phyloP scores from a whole-genome alignment of 2,329 filamentous ascomycete genomes.

The Clonostachys sp. region DNA sequence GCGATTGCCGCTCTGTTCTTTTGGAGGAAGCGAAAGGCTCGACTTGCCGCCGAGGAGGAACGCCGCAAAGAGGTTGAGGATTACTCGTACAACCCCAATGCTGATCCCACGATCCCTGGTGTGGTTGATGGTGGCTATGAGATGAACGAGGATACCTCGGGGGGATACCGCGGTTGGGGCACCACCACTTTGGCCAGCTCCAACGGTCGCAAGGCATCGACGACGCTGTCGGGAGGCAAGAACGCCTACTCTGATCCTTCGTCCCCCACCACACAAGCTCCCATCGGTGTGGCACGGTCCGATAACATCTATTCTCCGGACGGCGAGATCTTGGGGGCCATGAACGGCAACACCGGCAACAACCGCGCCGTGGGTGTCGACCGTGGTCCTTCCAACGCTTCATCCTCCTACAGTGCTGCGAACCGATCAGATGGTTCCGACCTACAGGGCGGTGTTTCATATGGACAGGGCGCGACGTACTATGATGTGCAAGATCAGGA shows the following conservation, averaged over 20 bases:
- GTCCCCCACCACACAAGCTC: slow-evolving; percentile 64
- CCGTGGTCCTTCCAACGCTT: slow-evolving; percentile 90
- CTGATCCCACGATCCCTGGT: slow-evolving; percentile 71
- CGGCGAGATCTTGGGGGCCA: slow-evolving; percentile 76
- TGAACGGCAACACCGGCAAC: slow-evolving; percentile 67
- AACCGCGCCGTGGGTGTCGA: slow-evolving; percentile 67
- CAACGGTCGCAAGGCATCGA: slow-evolving; percentile 79
- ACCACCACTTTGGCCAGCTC: slow-evolving; percentile 65
- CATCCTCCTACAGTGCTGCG: slow-evolving; percentile 86
- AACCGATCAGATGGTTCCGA: slow-evolving; percentile 69
- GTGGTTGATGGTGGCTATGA: slow-evolving; percentile 51
- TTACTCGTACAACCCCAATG: slow-evolving; percentile 96
- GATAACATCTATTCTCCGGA: slow-evolving; percentile 63
- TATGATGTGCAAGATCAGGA: slow-evolving; percentile 55
- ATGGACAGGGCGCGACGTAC: slow-evolving; percentile 42
- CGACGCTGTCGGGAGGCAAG: slow-evolving; percentile 76
- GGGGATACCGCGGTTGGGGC: slow-evolving; percentile 94
- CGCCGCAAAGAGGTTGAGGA: slow-evolving; percentile 95
- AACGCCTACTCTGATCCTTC: slow-evolving; percentile 69
- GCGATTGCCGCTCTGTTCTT: slow-evolving; percentile 73
- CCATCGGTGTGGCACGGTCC: slow-evolving; percentile 64
- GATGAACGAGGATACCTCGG: slow-evolving; percentile 71
- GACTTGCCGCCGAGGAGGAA: slow-evolving; percentile 80
- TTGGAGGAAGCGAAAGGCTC: slow-evolving; percentile 85
- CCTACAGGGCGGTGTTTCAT: slow-evolving; percentile 31